A percentile compares a stretch with the other conserved stretches of the same genome.
phyloP scores from a whole-genome alignment of 257 asterid species.

The Solanum appendiculatum region DNA sequence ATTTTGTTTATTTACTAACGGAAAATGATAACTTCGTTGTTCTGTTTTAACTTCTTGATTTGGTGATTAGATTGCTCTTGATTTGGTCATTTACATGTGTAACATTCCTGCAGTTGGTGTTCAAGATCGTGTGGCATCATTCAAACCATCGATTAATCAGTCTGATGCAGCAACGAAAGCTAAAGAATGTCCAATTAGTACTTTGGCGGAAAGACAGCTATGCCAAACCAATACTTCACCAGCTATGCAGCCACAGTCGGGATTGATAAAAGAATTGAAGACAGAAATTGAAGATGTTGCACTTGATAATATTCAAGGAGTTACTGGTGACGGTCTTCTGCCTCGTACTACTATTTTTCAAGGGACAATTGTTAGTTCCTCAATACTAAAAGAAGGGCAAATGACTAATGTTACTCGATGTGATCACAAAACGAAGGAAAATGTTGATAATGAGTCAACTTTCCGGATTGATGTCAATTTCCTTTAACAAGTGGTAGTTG shows the following conservation, averaged over 20 bases:
- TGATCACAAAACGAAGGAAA: no score
- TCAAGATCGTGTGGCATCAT: not conserved
- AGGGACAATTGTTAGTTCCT: not conserved
- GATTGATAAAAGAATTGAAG: not conserved
- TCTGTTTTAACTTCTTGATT: not conserved
- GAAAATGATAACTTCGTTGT: not conserved
- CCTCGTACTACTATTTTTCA: not conserved
- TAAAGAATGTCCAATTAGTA: not conserved
- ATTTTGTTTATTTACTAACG: not conserved
- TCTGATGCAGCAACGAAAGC: not conserved
- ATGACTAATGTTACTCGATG: no score
- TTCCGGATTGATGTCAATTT: no score
- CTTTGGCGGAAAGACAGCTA: not conserved
- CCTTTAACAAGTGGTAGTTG: no score
- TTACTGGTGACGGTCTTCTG: not conserved
- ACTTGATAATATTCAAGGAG: not conserved
- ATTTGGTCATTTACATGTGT: not conserved
- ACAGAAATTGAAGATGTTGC: not conserved
- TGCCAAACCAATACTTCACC: not conserved
- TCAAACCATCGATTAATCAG: not conserved
- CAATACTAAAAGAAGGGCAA: not conserved
- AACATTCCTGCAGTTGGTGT: not conserved
- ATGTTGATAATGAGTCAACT: no score
- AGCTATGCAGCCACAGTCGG: not conserved
- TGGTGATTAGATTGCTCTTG: not conserved